phyloP scores from a whole-genome alignment of 2,329 filamentous ascomycete genomes.

The Magnaporthales sp. region DNA sequence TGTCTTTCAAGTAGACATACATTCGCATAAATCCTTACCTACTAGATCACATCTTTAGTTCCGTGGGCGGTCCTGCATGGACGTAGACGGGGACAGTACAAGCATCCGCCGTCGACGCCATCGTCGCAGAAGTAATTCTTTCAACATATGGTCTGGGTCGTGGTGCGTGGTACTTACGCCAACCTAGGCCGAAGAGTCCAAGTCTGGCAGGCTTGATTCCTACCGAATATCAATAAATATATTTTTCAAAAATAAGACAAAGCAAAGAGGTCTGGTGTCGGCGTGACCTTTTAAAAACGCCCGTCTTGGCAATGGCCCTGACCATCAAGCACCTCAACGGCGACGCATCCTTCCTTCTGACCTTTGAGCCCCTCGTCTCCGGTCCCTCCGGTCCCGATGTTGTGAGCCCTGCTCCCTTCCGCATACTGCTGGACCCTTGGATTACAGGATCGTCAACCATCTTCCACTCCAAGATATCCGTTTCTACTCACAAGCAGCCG shows the following conservation, averaged over 20 bases:
- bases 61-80: not conserved
- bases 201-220: too few relatives aligned
- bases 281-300: not conserved
- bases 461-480: conserved; percentile 52
- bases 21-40: too few relatives aligned
- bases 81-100: not conserved
- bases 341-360: conserved; percentile 57
- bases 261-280: not conserved
- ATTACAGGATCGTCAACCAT: conserved; percentile 52
- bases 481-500: conserved; percentile 43
- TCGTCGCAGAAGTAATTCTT: not conserved
- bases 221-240: not conserved
- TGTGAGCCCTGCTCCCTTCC: conserved; percentile 43
- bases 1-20: too few relatives aligned
- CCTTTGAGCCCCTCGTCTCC: conserved; percentile 43
- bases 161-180: not conserved
- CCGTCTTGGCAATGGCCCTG: conserved; percentile 43
- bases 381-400: not conserved
- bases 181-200: too few relatives aligned
- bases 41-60: too few relatives aligned
- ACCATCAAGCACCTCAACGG: conserved; percentile 55
- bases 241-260: not conserved
- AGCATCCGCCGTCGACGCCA: not conserved
- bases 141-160: not conserved
- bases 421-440: conserved; percentile 66